These are phyloP conservation scores for Pichia pseudocactophila DNA, from an alignment of 805 yeast species.

Conservation along the genomic window DNA sequence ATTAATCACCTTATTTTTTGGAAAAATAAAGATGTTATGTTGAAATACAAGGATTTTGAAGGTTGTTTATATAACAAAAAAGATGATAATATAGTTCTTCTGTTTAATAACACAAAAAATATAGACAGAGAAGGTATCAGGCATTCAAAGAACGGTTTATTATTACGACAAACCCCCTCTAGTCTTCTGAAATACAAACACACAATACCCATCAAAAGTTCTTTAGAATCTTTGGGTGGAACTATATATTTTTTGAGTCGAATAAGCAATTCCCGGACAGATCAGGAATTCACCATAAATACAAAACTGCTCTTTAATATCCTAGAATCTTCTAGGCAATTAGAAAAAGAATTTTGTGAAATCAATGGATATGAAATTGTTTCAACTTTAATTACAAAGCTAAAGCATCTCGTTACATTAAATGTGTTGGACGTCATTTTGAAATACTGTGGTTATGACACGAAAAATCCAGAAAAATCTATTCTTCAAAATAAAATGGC, in stretches of 20 bases:
- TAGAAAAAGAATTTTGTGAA: slow-evolving; percentile 53
- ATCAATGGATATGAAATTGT: slow-evolving; percentile 53
- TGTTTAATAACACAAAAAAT: too few relatives aligned
- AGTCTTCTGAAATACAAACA: too few relatives aligned
- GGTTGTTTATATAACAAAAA: too few relatives aligned
- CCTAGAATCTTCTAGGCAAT: slow-evolving; percentile 31
- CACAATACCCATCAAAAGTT: too few relatives aligned
- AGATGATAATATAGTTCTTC: too few relatives aligned
- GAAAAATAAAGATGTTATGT: too few relatives aligned
- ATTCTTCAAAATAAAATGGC: slow-evolving; percentile 46
- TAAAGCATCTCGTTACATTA: slow-evolving; percentile 31
- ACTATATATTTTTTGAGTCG: slow-evolving; percentile 36
- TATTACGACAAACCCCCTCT: too few relatives aligned
- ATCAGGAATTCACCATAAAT: slow-evolving; percentile 26
- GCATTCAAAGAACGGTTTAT: too few relatives aligned
- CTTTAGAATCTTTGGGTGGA: slow-evolving; percentile 43
- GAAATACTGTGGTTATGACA: slow-evolving; percentile 48
- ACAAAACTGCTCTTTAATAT: slow-evolving; percentile 35
- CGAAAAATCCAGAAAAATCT: slow-evolving; percentile 43
- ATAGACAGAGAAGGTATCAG: too few relatives aligned
- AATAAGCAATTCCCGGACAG: slow-evolving; percentile 35
- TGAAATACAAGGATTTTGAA: too few relatives aligned
- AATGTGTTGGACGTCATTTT: slow-evolving; percentile 42
- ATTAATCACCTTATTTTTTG: background rate
- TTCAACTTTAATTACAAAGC: slow-evolving; percentile 42